phyloP scores from a whole-genome alignment of 805 yeast genomes.

The Wickerhamiella allomyrinae region DNA sequence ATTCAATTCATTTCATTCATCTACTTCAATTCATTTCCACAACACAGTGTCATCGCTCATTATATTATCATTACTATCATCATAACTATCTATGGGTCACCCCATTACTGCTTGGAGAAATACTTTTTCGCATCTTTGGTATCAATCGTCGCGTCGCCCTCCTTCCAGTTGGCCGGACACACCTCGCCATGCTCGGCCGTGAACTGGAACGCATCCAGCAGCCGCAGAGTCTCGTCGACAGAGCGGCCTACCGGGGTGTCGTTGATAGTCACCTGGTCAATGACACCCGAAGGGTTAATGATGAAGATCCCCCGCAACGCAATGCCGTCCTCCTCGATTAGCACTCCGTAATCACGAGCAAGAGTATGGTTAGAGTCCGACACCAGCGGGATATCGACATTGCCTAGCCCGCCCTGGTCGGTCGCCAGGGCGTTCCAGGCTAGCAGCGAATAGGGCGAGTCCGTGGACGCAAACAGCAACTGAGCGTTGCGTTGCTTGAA shows the following conservation, averaged over 20 bases:
- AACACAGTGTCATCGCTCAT: no score
- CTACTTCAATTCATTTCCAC: no score
- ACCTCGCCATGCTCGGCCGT: slow-evolving; percentile 98
- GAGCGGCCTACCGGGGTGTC: slow-evolving; percentile 99
- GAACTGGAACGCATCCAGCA: slow-evolving; percentile 98
- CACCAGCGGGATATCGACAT: slow-evolving; percentile 82
- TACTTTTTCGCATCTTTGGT: slow-evolving; percentile 16
- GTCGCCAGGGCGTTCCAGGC: slow-evolving; percentile 98
- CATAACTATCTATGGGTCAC: no score
- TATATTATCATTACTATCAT: no score
- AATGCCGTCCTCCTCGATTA: slow-evolving; percentile 89
- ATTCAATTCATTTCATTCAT: no score
- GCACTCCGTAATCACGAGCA: slow-evolving; percentile 93
- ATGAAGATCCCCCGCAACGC: slow-evolving; percentile 97
- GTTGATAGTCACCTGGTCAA: slow-evolving; percentile 96
- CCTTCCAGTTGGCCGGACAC: slow-evolving; percentile 99
- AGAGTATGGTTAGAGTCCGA: slow-evolving; percentile 96
- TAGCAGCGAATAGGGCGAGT: slow-evolving; percentile 90
- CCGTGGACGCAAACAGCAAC: slow-evolving; percentile 93
- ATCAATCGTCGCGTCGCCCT: slow-evolving; percentile 85
- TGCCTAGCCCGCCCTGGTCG: slow-evolving; percentile 97
- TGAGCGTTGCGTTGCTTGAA: slow-evolving; percentile 77
- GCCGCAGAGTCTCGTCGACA: slow-evolving; percentile 95
- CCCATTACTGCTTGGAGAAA: slow-evolving; percentile 13
- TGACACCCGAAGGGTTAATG: slow-evolving; percentile 88